Evolutionary conservation across 768 basidiomycete species (phyloP), one percentile per base, ranked within the genome.

Genomic region (Mycena polygramma): DNA sequence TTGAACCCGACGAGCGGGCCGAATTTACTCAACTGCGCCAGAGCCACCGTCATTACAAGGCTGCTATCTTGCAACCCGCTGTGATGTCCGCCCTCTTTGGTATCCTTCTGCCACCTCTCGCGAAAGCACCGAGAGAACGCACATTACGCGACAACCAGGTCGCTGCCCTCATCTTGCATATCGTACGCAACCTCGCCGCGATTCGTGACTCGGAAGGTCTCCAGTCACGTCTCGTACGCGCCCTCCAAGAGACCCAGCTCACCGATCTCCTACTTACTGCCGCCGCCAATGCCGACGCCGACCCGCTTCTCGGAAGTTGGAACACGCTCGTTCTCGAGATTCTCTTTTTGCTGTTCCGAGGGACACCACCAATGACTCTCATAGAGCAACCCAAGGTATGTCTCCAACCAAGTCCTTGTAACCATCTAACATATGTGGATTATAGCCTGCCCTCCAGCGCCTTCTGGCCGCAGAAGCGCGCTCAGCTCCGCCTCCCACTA

Each of bases 301-400:
- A 96, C 76, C 86, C 91, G n/a, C 85, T 96, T 68, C 92, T 95
- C 80, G 92, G 91, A 64, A 85, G 86, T 4, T 97, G 91, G 87
- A 99, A 99, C 77, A 94, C 94, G 7, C 86, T 98, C 48, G 88
- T 95, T 7, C 89, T 99, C 48, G 98, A 99, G 81, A 97, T 97
- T 36, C 87, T 98, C 67, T 97, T 97, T 79, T 89, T 99, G 6
- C 83, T 98, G 11, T 95, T 94, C 79, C 89, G 96, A 39, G 92
- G 92, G 58, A 91, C 88, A 68, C 93, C 96, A 4, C 71, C 74
- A 3, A 84, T 87, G 0, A 78, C 92, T 70, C 81, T 86, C 1
- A 74, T 83, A 39, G 90, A 94, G 76, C 92, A 92, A 78, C 80
- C 83, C 49, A 91, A 93, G 84, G 93, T 93, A 46, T 7, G 2